Percentiles rank a stretch among this genome's conserved stretches.
Evolutionary conservation across 129 eudicot genomes (phyloP).

Genomic region (Kitagawia praeruptora): DNA sequence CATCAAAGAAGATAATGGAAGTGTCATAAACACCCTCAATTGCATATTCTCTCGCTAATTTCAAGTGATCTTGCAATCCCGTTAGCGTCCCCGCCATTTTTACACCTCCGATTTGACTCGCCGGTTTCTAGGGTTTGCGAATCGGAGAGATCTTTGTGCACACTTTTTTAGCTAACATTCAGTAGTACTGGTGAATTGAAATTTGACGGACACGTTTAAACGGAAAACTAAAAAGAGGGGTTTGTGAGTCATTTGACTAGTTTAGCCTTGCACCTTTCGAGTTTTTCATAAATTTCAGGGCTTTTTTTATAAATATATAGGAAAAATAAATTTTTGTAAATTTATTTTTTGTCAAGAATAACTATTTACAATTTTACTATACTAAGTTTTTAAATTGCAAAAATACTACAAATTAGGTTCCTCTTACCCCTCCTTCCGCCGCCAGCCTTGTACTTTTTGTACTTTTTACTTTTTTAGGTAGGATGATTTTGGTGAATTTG

Average conservation of each 20-base stretch:
- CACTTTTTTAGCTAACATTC: not conserved
- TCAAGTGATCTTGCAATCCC: slow-evolving; percentile 87
- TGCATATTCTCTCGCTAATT: slow-evolving; percentile 91
- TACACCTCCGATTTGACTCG: not conserved
- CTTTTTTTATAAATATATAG: too few species aligned
- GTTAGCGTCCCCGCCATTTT: slow-evolving; percentile 60
- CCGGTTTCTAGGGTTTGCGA: not conserved
- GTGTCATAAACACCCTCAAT: slow-evolving; percentile 92
- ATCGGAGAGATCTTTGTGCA: not conserved
- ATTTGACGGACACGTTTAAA: slow-evolving; percentile 40
- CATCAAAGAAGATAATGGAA: slow-evolving; percentile 96
- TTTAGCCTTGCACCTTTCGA: not conserved
- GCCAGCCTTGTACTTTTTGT: too few species aligned
- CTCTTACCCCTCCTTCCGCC: too few species aligned
- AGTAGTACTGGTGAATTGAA: not conserved
- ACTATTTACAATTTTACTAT: too few species aligned
- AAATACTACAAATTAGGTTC: too few species aligned
- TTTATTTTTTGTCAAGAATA: too few species aligned
- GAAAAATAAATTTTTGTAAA: too few species aligned
- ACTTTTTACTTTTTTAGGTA: too few species aligned
- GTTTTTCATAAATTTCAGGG: too few species aligned
- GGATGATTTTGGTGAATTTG: too few species aligned
- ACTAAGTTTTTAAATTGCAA: too few species aligned
- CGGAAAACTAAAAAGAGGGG: slow-evolving; percentile 16
- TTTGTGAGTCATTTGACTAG: not conserved